Evolutionary conservation across 1,139 yeast species (phyloP), one percentile per base, ranked within the genome.

Genomic region (Suhomyces taliae): DNA sequence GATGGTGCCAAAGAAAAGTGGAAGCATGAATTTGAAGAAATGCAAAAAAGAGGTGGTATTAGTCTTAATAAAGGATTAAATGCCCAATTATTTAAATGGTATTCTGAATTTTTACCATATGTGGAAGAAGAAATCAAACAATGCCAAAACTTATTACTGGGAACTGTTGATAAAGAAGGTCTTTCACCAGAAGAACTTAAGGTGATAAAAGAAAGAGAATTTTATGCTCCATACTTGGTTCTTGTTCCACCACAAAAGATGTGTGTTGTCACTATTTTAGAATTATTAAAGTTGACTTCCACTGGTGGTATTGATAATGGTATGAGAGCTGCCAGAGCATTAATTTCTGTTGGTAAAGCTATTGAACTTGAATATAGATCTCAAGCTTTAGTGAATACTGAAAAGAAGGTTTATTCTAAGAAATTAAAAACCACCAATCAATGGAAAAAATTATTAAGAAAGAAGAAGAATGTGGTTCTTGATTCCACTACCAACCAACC

Each of bases 1-100:
- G 93, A 87, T 56, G 93, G 93, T 3, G 96, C 98, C 0, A 82
- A 79, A 53, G 89, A 85, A 59, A 86, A 87, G 63, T 93, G 98
- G 98, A 85, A 82, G 60, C 85, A 84, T 57, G 93, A 86, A 54
- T 86, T 81, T 58, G 95, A 89, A 57, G 85, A 81, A 49, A 74
- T 85, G 64, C 80, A 79, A 51, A 79, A 76, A 42, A 74, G 85
- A 56, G 90, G 91, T n/a, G 80, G 74, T 8, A 53, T 82, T 38
- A 66, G 82, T 27, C 68, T 84, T 41, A 76, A 81, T 45, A 79
- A 81, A 50, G 78, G 82, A 6, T 70, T 91, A 44, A 90, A 89
- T 52, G 85, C 83, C 2, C 82, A 84, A 55, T 69, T 93, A 36
- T 93, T 90, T 79, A 82, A 81, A 52, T 93, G 98, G 89, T 79